phyloP scores from a whole-genome alignment of 768 basidiomycete species.

The Tricholoma hemisulphureum region DNA sequence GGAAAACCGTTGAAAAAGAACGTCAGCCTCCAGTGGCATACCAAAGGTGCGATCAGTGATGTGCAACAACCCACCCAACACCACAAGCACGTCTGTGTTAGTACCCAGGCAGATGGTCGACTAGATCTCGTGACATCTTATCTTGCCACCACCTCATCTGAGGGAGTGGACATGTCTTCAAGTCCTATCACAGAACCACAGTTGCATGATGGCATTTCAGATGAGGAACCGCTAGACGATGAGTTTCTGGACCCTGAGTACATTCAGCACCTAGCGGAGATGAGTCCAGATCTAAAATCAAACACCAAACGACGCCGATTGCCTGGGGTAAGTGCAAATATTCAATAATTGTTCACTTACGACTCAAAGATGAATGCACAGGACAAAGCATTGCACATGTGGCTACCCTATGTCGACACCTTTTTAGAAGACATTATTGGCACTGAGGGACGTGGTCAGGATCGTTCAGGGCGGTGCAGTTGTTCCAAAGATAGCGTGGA shows the following conservation, averaged over 20 bases:
- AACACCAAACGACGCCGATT: not conserved
- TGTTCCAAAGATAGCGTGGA: not conserved
- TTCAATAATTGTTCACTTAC: not conserved
- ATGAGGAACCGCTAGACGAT: not conserved
- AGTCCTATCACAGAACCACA: not conserved
- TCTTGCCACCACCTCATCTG: too few species aligned
- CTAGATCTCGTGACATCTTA: too few species aligned
- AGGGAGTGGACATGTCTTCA: not conserved
- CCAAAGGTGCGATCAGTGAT: too few species aligned
- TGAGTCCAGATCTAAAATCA: not conserved
- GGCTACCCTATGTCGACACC: not conserved
- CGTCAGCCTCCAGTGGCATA: not conserved
- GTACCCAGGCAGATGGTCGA: too few species aligned
- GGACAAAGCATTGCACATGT: constrained; percentile 8
- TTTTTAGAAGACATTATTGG: constrained; percentile 9
- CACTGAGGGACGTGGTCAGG: not conserved
- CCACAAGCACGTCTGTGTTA: too few species aligned
- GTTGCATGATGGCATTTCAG: not conserved
- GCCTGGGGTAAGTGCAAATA: not conserved
- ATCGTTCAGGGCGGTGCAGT: not conserved
- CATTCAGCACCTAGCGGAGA: not conserved
- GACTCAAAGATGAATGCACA: not conserved
- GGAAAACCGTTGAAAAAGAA: not conserved
- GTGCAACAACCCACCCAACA: too few species aligned
- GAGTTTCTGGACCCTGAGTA: not conserved